Base-by-base conservation (phyloP, 352 stramenopile species). In the Pythium phragmitis region DNA sequence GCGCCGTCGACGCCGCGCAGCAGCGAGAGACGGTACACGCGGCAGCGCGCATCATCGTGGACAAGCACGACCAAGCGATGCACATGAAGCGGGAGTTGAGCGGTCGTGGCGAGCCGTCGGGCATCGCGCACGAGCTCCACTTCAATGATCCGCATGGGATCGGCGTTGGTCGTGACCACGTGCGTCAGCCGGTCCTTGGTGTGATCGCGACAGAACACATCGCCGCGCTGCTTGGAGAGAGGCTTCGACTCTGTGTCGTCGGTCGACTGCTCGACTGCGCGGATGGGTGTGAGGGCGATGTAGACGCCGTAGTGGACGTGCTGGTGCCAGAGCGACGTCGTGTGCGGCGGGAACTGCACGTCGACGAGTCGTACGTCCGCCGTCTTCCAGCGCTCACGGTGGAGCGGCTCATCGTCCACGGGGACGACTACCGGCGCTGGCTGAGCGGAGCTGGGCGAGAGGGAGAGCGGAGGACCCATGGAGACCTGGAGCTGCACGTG, bases 61-160 rank as follows among this genome's bases (percentile, higher is more conserved):
- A 82, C 60, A 4, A 75, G 45, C 43, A 54, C 43, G n/a, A 60
- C 19, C 9, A 7, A 50, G 7, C 39, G 59, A 30, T 66, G 34
- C 23, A 30, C 28, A 6, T 53, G 39, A 9, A 53, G 49, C 36
- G 59, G 59, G 28, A 53, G 41, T 8, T 76, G 34, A 11, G n/a
- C 30, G 1, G 39, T 7, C 19, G 28, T 50, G 33, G 77, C 26
- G 11, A 83, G 19, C 7, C 67, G 60, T 19, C 42, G 58, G 47
- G 78, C 71, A n/a, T 82, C 71, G 41, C 69, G 72, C 21, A 83
- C 67, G 14, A 87, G 42, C 55, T 87, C 78, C 14, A 87, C 69
- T 51, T 87, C 78, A 47, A 87, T 69, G 50, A 85, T 76, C 48
- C 73, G 76, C 33, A 78, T 71, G 21, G 70, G 67, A 4, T 65